Conservation (phyloP, 768 basidiomycete species). For the Fomitopsis serialis region DNA sequence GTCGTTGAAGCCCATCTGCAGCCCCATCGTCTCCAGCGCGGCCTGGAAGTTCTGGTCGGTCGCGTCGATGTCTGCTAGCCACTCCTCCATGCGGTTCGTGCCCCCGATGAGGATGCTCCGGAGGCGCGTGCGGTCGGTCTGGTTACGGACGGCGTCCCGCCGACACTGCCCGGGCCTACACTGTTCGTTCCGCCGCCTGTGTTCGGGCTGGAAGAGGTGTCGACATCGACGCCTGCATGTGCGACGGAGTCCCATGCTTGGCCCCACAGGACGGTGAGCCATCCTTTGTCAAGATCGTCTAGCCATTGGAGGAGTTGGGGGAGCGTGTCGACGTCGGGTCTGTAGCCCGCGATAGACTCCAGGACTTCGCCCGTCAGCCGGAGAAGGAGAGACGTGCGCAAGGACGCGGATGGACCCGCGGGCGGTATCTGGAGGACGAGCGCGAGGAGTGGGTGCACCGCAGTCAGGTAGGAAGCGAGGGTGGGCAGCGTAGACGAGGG, state of each 20-base stretch:
- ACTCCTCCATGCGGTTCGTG: constrained; percentile 60
- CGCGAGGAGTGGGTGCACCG: constrained; percentile 49
- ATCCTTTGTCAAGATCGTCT: constrained; percentile 70
- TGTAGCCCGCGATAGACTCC: constrained; percentile 56
- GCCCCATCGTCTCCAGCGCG: constrained; percentile 44
- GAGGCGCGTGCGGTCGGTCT: constrained; percentile 70
- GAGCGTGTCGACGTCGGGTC: constrained; percentile 37
- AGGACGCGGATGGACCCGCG: constrained; percentile 58
- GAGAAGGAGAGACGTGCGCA: constrained; percentile 65
- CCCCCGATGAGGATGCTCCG: constrained; percentile 61
- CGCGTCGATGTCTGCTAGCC: constrained; percentile 36
- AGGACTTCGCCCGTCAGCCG: constrained; percentile 67
- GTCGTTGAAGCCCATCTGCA: constrained; percentile 60
- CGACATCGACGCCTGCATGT: constrained; percentile 35
- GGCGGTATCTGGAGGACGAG: constrained; percentile 74
- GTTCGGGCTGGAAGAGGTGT: constrained; percentile 34
- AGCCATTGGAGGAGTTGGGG: constrained; percentile 58
- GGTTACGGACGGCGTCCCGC: constrained; percentile 46
- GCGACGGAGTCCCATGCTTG: constrained; percentile 62
- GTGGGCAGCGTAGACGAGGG: constrained; percentile 48
- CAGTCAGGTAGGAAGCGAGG: constrained; percentile 52
- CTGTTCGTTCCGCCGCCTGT: constrained; percentile 17
- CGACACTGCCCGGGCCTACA: constrained; percentile 21
- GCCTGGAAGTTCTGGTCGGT: constrained; percentile 23
- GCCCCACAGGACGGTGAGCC: constrained; percentile 58